Conservation (phyloP, 768 basidiomycete genomes). For the Leccinum imitatum region DNA sequence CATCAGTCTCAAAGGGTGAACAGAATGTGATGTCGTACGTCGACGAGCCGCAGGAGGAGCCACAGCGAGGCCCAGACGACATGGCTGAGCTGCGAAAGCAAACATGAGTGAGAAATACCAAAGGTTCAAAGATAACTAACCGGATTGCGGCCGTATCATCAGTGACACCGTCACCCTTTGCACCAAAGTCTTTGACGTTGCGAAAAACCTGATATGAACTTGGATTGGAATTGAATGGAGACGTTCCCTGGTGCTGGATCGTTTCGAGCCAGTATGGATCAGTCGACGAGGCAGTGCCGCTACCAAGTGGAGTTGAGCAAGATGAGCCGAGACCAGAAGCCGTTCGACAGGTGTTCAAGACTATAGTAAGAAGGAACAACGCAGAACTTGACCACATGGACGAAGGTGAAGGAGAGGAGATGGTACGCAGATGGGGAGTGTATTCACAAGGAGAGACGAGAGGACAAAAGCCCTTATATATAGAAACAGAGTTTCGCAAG, state of each 20-base stretch:
- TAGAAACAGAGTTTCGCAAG: neutral
- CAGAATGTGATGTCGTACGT: constrained; percentile 34
- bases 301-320: constrained; percentile 45
- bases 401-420: neutral
- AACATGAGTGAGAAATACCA: neutral
- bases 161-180: constrained; percentile 58
- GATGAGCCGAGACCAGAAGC: constrained; percentile 41
- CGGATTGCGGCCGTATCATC: constrained; percentile 80
- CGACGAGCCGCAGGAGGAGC: constrained; percentile 47
- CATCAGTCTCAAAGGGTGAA: too few species aligned
- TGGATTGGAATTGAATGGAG: constrained; percentile 58
- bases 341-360: constrained; percentile 3
- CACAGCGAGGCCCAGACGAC: constrained; percentile 59
- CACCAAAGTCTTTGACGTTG: constrained; percentile 66
- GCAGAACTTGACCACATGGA: constrained; percentile 9
- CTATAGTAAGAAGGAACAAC: constrained; percentile 11
- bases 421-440: neutral
- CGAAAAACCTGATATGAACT: constrained; percentile 66
- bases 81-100: constrained; percentile 54
- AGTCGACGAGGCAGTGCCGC: constrained; percentile 44
- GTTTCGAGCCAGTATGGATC: constrained; percentile 66
- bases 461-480: constrained; percentile 16
- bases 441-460: neutral
- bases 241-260: constrained; percentile 70
- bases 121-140: constrained; percentile 31